Base-by-base conservation (phyloP, 192 early-diverging fungal species). In the Cetraspora pellucida region DNA sequence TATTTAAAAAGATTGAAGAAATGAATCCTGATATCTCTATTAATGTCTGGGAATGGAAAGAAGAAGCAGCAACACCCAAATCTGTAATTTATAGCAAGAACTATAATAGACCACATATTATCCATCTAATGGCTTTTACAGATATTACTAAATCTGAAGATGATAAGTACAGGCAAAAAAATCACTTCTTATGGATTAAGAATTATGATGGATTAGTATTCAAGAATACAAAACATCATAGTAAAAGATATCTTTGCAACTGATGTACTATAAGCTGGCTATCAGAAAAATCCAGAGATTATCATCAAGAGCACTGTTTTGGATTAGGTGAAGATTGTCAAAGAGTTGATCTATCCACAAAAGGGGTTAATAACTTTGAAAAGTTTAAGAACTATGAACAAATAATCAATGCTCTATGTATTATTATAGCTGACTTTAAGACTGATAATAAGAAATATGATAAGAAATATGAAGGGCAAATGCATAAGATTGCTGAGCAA, bases 41-140 rank as follows among this genome's bases (percentile, higher is more conserved):
- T 7, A 71, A 71, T 71, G 19, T 71, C 1, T 71, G 69, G 69
- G 23, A 71, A 27, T 71, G 17, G 23, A 54, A 71, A 30, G 52
- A 66, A 25, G 69, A 71, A 55, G 52, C 9, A 30, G 46, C 21
- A 13, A 52, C 46, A 3, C 25, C 49, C 6, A 71, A 71, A 71
- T 47, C 69, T 5, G 69, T 71, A 54, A 54, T 71, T 3, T 1
- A 1, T 37, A 37, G 31, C 31, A 37, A 37, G 31, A 37, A 37
- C 31, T 37, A 37, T 37, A 37, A 37, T 37, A 37, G 31, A 37
- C 31, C 1, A 37, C 31, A 37, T 37, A 37, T 37, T 37, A 37
- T 37, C 1, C 5, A 37, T 37, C 31, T 37, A 3, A 37, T 37
- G 31, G 31, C 31, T 37, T 5, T 37, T 37, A 37, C 31, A 37